A percentile compares a stretch with the other conserved stretches of the same genome.
These are phyloP conservation scores for Theobroma cacao DNA, from an alignment of 345 rosid species.

Conservation along the genomic window DNA sequence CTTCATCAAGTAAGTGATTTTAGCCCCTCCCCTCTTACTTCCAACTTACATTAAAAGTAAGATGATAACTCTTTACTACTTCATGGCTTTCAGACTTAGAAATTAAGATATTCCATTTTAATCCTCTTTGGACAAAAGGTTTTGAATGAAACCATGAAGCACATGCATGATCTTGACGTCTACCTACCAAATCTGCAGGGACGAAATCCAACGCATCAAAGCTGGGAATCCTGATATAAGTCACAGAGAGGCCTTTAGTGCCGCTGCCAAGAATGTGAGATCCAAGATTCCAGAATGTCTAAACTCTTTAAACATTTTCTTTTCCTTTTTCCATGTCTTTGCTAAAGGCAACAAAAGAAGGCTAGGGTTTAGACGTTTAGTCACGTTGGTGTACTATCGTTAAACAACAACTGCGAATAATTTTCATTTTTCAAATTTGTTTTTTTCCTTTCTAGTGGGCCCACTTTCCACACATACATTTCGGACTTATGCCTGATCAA, in stretches of 20 bases:
- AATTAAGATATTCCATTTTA: too few species aligned
- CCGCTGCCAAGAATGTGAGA: constrained; percentile 99
- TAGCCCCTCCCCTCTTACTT: not conserved
- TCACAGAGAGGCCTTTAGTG: constrained; percentile 99
- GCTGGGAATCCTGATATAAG: constrained; percentile 98
- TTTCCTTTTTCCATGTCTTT: not conserved
- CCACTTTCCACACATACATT: constrained; percentile 97
- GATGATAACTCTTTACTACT: too few species aligned
- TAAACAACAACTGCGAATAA: not conserved
- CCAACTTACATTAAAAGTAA: too few species aligned
- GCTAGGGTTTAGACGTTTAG: not conserved
- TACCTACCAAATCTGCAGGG: constrained; percentile 49
- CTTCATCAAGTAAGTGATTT: constrained; percentile 76
- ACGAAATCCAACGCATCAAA: constrained; percentile 99
- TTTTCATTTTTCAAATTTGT: not conserved
- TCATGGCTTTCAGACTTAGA: too few species aligned
- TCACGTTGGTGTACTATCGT: not conserved
- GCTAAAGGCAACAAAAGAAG: not conserved
- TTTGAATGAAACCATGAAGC: not conserved
- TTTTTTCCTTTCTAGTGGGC: constrained; percentile 66
- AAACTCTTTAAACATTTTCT: not conserved
- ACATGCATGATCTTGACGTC: constrained; percentile 10
- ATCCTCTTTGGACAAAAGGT: not conserved
- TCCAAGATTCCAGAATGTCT: constrained; percentile 17
- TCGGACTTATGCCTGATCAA: constrained; percentile 97